Conservation (phyloP, 257 asterid genomes). For the Leonotis leonurus region DNA sequence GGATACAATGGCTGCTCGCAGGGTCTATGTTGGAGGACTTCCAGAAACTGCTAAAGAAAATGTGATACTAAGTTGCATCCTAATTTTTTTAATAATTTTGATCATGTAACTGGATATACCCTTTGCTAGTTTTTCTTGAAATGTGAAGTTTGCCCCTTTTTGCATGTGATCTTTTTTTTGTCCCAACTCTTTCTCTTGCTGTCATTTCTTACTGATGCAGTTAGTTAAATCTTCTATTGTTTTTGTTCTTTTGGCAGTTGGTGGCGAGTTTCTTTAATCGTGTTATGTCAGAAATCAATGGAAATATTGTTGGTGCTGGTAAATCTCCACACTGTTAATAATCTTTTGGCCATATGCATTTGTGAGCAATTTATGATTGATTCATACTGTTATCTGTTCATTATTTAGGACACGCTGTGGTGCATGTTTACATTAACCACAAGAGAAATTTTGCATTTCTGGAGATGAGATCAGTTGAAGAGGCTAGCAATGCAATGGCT, state of each 20-base stretch:
- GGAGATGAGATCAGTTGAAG: constrained; percentile 98
- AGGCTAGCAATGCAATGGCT: constrained; percentile 99
- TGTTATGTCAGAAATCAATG: constrained; percentile 95
- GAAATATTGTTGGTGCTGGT: constrained; percentile 99
- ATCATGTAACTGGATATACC: background rate
- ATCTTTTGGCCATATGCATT: background rate
- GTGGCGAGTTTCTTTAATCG: constrained; percentile 96
- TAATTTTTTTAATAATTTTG: background rate
- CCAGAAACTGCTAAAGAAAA: constrained; percentile 95
- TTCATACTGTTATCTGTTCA: background rate
- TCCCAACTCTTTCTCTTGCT: background rate
- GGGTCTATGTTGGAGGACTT: constrained; percentile 98
- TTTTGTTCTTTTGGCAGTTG: constrained; percentile 42
- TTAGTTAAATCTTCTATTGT: background rate
- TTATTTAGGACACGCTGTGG: constrained; percentile 92
- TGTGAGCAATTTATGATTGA: background rate
- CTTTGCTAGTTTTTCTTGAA: background rate
- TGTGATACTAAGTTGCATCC: constrained; percentile 30
- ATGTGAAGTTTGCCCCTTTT: background rate
- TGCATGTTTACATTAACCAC: constrained; percentile 86
- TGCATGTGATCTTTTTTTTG: background rate
- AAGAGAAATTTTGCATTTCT: constrained; percentile 96
- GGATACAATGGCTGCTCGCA: constrained; percentile 97
- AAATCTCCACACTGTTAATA: constrained; percentile 4
- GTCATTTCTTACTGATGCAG: background rate